These are phyloP conservation scores for Monascus ruber DNA, from an alignment of 2,329 filamentous ascomycete genomes.

Conservation along the genomic window DNA sequence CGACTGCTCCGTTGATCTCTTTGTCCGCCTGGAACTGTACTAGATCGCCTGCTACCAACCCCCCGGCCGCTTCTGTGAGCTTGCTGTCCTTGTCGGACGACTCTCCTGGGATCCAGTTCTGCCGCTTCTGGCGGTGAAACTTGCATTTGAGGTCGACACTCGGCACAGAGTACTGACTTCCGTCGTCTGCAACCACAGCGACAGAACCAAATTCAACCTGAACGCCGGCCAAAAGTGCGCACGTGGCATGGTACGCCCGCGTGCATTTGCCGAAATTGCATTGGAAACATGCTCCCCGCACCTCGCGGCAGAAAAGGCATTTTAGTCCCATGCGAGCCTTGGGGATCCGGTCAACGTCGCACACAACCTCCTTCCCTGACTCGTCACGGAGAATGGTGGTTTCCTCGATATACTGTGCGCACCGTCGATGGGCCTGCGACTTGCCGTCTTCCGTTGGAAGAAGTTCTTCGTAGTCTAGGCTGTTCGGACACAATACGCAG, in stretches of 20 bases:
- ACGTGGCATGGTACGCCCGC: conserved; percentile 87
- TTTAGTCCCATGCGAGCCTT: conserved; percentile 84
- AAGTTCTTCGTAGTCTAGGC: conserved; percentile 70
- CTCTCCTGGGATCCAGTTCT: conserved; percentile 60
- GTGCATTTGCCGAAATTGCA: conserved; percentile 92
- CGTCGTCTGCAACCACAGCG: conserved; percentile 79
- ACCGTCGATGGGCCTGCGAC: conserved; percentile 69
- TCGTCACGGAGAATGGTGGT: conserved; percentile 69
- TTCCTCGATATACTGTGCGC: conserved; percentile 83
- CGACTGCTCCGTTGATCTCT: conserved; percentile 84
- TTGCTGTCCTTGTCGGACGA: conserved; percentile 58
- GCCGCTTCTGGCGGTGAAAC: conserved; percentile 81
- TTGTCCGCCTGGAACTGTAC: conserved; percentile 75
- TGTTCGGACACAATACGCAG: conserved; percentile 86
- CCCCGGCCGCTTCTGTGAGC: conserved; percentile 56
- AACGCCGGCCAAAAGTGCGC: conserved; percentile 81
- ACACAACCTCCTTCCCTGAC: conserved; percentile 58
- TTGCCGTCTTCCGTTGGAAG: conserved; percentile 78
- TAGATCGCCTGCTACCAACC: conserved; percentile 60
- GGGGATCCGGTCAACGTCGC: conserved; percentile 68
- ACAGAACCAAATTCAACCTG: conserved; percentile 80
- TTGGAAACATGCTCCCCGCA: conserved; percentile 92
- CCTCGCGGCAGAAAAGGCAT: conserved; percentile 88
- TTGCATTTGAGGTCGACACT: conserved; percentile 90
- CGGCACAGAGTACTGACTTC: conserved; percentile 82